Evolutionary conservation across 2,329 filamentous ascomycete species (phyloP).

Genomic region (Fusarium nurragi): DNA sequence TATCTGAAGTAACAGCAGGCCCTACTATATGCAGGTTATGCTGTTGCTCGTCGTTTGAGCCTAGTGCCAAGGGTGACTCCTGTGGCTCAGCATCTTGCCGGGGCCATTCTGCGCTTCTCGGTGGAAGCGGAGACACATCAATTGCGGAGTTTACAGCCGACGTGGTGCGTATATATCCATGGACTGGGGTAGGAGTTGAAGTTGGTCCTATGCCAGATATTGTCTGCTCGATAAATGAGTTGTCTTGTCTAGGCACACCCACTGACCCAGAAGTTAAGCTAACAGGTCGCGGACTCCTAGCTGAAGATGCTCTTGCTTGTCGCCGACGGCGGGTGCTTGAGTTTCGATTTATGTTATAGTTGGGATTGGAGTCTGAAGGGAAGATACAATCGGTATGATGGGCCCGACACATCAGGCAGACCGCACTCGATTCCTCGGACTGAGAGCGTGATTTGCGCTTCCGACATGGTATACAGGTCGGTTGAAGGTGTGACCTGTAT

Average conservation of each 20-base stretch:
- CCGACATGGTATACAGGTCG: conserved; percentile 68
- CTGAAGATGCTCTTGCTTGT: conserved; percentile 1
- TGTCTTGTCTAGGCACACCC: background rate
- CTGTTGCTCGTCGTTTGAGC: conserved; percentile 51
- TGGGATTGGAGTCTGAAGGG: conserved; percentile 50
- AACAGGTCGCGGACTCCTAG: background rate
- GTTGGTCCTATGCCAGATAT: background rate
- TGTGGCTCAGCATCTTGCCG: conserved; percentile 17
- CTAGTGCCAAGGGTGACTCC: conserved; percentile 44
- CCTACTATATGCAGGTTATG: conserved; percentile 65
- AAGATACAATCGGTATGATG: conserved; percentile 67
- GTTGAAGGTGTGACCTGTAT: conserved; percentile 69
- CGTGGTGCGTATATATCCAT: background rate
- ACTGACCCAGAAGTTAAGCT: background rate
- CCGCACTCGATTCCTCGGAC: conserved; percentile 59
- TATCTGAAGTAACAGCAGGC: conserved; percentile 67
- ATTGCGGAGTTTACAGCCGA: background rate
- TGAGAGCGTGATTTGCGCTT: conserved; percentile 70
- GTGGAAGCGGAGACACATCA: background rate
- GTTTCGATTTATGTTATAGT: conserved; percentile 23
- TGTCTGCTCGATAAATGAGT: background rate
- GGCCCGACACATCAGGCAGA: conserved; percentile 66
- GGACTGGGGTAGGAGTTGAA: background rate
- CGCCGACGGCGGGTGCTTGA: conserved; percentile 29
- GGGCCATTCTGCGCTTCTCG: background rate